phyloP scores from a whole-genome alignment of 305 asterid genomes.

The Ilex paraguariensis region DNA sequence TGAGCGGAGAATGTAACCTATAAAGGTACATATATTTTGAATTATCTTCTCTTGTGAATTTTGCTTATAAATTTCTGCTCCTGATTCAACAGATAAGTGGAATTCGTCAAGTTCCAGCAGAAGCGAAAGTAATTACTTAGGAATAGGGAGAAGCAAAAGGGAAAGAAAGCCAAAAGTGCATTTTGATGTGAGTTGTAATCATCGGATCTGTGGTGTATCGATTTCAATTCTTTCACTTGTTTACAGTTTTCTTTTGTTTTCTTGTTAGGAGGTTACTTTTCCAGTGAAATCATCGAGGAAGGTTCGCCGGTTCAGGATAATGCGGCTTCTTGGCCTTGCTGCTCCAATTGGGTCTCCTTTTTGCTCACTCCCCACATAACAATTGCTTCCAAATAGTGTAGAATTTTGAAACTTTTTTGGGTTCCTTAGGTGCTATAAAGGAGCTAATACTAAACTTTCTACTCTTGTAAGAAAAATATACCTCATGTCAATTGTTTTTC shows the following conservation, averaged over 20 bases:
- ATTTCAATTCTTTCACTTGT: neutral
- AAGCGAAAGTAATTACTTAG: neutral
- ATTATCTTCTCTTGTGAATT: neutral
- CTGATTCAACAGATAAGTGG: neutral
- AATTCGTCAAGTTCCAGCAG: neutral
- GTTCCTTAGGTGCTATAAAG: neutral
- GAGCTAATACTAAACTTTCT: no score
- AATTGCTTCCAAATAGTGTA: neutral
- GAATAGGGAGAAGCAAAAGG: neutral
- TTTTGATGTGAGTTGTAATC: neutral
- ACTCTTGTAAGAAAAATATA: no score
- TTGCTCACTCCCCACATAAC: neutral
- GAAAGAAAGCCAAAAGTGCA: neutral
- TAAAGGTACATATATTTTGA: no score
- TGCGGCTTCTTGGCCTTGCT: neutral
- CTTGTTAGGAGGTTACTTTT: neutral
- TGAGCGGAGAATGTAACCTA: no score
- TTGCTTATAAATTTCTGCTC: neutral
- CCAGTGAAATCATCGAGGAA: neutral
- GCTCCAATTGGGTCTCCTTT: slow-evolving; percentile 1
- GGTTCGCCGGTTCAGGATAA: neutral
- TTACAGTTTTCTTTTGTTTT: neutral
- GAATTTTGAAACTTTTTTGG: neutral
- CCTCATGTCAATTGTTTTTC: no score
- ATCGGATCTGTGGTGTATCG: neutral